Base-by-base conservation (phyloP, 108 stramenopile species). In the Pseudonitzschia multiseries region DNA sequence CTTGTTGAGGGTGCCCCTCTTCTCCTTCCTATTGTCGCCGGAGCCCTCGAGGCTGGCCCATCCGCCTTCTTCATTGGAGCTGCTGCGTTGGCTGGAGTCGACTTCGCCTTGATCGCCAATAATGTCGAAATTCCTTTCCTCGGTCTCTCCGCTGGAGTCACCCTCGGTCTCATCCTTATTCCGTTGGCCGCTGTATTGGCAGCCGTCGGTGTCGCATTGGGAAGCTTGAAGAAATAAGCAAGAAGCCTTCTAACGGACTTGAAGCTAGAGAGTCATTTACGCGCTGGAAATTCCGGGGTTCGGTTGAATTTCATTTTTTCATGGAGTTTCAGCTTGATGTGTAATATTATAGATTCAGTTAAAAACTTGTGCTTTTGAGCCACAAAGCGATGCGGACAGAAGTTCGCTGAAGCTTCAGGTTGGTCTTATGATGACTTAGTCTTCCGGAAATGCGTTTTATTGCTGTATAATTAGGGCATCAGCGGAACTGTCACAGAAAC, bases 1-100 rank as follows among this genome's bases (percentile, higher is more conserved):
- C 76, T 89, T 44, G 75, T 93, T 24, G 93, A 93, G 81, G 85
- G 85, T 69, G 93, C 93, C 43, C 93, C 93, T 52, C 57, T 93
- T 51, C 77, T 91, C 31, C 65, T 93, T 44, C 93, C 93, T 36
- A 65, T 90, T 46, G 78, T 93, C 29, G 86, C 90, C 18, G 89
- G 87, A 59, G 93, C 93, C 22, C 74, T 93, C 64, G 87, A 80
- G 15, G 73, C 79, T 60, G 93, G 93, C 18, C 88, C 93, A 36
- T 9, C 84, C 61, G 93, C 93, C 13, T 93, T 91, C 68, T 90
- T 76, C 83, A 44, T 68, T 43, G 87, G 79, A 42, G 84, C 92
- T 22, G 92, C 86, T 28, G 78, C 48, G 8, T 63, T 69, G 21
- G 78, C 73, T 32, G 89, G 86, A 21, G 28, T 86, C 54, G 93